Evolutionary conservation across 2,329 filamentous ascomycete genomes (phyloP).

Genomic region (Calonectria pseudoturangicola): DNA sequence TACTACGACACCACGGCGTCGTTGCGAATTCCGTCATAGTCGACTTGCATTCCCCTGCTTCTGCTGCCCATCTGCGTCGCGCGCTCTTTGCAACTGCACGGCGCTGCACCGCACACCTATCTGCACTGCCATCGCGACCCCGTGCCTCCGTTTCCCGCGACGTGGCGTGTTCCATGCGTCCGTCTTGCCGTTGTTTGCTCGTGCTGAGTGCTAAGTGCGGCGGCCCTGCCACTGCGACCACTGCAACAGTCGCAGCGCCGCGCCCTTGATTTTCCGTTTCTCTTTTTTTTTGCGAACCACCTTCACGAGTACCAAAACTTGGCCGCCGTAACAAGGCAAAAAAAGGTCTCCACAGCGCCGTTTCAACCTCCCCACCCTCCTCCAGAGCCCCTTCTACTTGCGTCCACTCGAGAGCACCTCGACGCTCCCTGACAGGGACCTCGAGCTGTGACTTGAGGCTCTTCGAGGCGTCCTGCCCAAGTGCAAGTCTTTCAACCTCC

Average conservation of each 20-base stretch:
- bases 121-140: conserved; percentile 29
- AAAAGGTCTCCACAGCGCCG: conserved; percentile 32
- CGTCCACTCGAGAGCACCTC: conserved; percentile 7
- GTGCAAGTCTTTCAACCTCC: conserved; percentile 32
- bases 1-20: conserved; percentile 12
- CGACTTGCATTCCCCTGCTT: conserved; percentile 2
- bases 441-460: conserved; percentile 1
- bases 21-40: conserved; percentile 25
- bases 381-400: conserved; percentile 12
- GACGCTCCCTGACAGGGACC: not conserved
- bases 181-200: not conserved
- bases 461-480: conserved; percentile 10
- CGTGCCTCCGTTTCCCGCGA: conserved; percentile 20
- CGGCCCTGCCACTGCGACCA: conserved; percentile 9
- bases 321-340: conserved; percentile 29
- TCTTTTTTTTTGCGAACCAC: not conserved
- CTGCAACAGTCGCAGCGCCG: not conserved
- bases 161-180: conserved; percentile 32
- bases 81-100: conserved; percentile 1
- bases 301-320: not conserved
- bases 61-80: conserved; percentile 1
- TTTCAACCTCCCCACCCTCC: conserved; percentile 40
- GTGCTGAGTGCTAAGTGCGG: not conserved
- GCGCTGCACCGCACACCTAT: not conserved
- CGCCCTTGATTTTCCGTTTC: not conserved